phyloP scores from a whole-genome alignment of 164 flowering plant genomes.

The Magnolia sinica region DNA sequence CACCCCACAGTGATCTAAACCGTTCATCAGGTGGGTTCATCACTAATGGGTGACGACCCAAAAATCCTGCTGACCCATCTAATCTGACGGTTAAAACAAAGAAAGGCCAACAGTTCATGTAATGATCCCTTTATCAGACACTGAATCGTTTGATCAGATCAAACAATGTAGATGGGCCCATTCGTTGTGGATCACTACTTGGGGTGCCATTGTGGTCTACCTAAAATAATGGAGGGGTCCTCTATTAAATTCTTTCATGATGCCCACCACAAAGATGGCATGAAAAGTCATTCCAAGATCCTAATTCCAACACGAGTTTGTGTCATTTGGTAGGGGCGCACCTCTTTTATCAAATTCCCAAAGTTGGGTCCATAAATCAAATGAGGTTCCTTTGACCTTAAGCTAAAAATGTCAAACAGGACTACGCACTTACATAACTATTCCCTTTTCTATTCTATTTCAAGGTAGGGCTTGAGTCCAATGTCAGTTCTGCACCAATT shows the following conservation, averaged over 20 bases:
- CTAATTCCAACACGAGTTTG: background rate
- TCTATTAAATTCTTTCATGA: background rate
- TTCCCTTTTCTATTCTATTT: background rate
- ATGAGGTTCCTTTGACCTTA: conserved; percentile 7
- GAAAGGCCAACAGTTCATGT: background rate
- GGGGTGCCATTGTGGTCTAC: background rate
- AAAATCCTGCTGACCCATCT: too few relatives aligned
- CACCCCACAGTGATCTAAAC: background rate
- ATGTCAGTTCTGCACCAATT: background rate
- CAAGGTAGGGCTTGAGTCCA: background rate
- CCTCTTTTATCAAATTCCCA: background rate
- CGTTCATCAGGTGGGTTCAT: background rate
- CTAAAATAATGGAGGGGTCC: background rate
- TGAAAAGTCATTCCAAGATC: background rate
- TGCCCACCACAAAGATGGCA: conserved; percentile 4
- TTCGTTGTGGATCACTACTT: background rate
- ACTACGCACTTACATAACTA: background rate
- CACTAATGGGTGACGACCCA: background rate
- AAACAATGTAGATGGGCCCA: background rate
- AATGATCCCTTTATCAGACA: background rate
- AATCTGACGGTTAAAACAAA: background rate
- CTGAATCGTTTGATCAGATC: background rate
- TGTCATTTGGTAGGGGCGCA: background rate
- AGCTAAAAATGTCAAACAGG: conserved; percentile 4
- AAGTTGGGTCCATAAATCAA: background rate